Evolutionary conservation across 108 stramenopile genomes (phyloP), one percentile per base, ranked within the genome.

Genomic region (Pseudonitzschia delicatissima): DNA sequence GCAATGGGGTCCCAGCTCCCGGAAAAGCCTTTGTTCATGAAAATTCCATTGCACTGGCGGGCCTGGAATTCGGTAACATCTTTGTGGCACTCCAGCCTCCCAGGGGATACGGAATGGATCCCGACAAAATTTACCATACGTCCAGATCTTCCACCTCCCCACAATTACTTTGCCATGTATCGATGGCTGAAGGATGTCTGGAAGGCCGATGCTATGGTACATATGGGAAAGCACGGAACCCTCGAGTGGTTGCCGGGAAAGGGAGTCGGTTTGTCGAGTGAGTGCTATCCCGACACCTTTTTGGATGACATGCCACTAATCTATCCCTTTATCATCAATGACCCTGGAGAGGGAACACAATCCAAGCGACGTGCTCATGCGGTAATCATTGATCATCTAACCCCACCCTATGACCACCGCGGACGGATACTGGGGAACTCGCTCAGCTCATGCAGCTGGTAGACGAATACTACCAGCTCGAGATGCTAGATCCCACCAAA

Each of bases 381-480:
- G 32, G n/a, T 31, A 5, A 55, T 55, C 53, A 55, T 55, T 27
- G 53, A 55, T 28, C 53, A 55, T 27, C 29, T 55, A 29, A 55
- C 53, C 32, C 53, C 53, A 0, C 53, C 53, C 29, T n/a, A 55
- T 55, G 53, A 55, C 53, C 29, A 55, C 53, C 9, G 53, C 53
- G 31, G 53, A 55, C 17, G 53, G 53, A 5, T 55, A 55, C n/a
- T n/a, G 53, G 32, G 17, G 53, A 55, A 17, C 53, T 55, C 7
- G 53, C 53, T 23, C 53, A 55, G 53, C 53, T 55, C 12, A 55
- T 55, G 53, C 53, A 55, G 31, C 53, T 55, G 5, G 53, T 55
- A 2, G 53, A 55, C 32, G 53, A 55, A 27, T 55, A 55, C n/a
- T 55, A 55, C 32, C 53, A 55, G n/a, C n/a, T 55, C 32, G 53